Conservation (phyloP, 352 stramenopile genomes). For the Phytophthora ohioensis region DNA sequence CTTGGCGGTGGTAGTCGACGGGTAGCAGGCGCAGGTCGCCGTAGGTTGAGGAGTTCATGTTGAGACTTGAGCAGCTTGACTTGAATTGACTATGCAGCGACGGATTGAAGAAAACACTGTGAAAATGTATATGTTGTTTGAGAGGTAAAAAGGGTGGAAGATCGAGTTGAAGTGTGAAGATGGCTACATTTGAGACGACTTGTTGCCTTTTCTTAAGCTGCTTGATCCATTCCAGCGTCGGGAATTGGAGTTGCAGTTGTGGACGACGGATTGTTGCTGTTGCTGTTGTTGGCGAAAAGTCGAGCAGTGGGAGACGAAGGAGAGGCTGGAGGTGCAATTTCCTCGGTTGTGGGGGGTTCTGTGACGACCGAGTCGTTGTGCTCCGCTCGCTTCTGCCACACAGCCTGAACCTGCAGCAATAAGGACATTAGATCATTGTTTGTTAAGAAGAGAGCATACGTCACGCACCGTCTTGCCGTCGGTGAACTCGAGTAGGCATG, state of each 20-base stretch:
- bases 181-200: constrained; percentile 17
- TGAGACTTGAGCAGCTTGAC: constrained; percentile 5
- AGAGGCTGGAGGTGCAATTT: constrained; percentile 12
- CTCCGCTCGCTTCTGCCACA: constrained; percentile 69
- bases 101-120: constrained; percentile 9
- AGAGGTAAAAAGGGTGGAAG: constrained; percentile 3
- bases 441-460: too few relatives aligned
- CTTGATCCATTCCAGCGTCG: constrained; percentile 12
- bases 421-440: background rate
- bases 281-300: constrained; percentile 14
- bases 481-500: constrained; percentile 71
- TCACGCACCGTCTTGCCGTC: constrained; percentile 58
- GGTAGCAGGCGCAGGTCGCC: constrained; percentile 61
- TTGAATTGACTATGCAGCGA: constrained; percentile 23
- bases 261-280: background rate
- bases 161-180: constrained; percentile 24
- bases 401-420: constrained; percentile 57
- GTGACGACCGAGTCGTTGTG: constrained; percentile 35
- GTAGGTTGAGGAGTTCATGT: constrained; percentile 32
- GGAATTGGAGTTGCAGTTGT: background rate
- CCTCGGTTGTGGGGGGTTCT: constrained; percentile 1
- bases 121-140: constrained; percentile 6
- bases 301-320: constrained; percentile 31
- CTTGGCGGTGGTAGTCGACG: constrained; percentile 73
- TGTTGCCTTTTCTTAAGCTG: constrained; percentile 6